These are phyloP conservation scores for Dactylonectria estremocensis DNA, from an alignment of 2,329 filamentous ascomycete genomes.

Conservation along the genomic window DNA sequence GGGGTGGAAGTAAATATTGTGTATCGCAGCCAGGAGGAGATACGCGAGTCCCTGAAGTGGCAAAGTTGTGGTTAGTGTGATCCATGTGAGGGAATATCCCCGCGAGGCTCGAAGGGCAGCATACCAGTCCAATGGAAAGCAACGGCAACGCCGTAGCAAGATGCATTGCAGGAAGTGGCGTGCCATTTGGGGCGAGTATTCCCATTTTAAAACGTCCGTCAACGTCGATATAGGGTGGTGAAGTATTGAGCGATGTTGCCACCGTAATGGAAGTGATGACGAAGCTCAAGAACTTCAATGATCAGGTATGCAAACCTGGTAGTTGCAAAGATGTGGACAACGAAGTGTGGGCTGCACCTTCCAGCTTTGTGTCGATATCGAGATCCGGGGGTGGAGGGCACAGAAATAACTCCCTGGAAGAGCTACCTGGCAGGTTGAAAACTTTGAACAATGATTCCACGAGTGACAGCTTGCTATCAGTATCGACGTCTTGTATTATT, in stretches of 20 bases:
- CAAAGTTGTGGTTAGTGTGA: background rate
- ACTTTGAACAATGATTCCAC: no score
- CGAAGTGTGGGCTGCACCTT: no score
- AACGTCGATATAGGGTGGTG: background rate
- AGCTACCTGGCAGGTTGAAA: no score
- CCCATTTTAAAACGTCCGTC: background rate
- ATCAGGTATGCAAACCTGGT: background rate
- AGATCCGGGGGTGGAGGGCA: no score
- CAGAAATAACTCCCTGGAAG: no score
- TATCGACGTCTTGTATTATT: background rate
- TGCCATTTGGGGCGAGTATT: background rate
- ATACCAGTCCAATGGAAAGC: background rate
- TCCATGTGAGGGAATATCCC: background rate
- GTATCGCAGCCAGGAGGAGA: slow-evolving; percentile 7
- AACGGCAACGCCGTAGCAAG: background rate
- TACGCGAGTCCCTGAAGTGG: background rate
- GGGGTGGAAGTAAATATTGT: slow-evolving; percentile 25
- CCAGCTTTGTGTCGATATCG: no score
- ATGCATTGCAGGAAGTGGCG: background rate
- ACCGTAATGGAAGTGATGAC: background rate
- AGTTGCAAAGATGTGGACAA: no score
- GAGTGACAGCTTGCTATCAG: no score
- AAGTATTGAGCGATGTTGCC: background rate
- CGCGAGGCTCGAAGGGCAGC: background rate
- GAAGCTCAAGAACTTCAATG: background rate